Evolutionary conservation across 108 stramenopile genomes (phyloP).

Genomic region (Skeletonema potamos): DNA sequence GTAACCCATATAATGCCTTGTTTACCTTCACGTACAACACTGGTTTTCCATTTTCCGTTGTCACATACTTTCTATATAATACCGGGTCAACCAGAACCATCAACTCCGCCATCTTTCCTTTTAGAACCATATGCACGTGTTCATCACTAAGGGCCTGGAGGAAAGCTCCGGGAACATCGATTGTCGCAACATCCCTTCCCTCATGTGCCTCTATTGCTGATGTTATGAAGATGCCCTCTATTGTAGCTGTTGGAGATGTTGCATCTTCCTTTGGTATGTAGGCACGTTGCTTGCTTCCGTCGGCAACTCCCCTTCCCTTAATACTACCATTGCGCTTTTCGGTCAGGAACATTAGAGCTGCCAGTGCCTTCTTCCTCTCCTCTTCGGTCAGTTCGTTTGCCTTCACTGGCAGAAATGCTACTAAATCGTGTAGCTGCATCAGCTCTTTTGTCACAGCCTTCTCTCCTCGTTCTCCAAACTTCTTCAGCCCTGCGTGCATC

Average conservation of each 20-base stretch:
- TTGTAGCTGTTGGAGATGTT: slow-evolving; percentile 25
- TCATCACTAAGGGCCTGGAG: slow-evolving; percentile 12
- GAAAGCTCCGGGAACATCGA: slow-evolving; percentile 34
- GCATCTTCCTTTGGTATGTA: slow-evolving; percentile 23
- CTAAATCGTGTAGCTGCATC: slow-evolving; percentile 38
- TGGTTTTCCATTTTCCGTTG: slow-evolving; percentile 1
- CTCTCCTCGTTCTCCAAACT: background rate
- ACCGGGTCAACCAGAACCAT: slow-evolving; percentile 6
- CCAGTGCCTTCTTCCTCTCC: slow-evolving; percentile 12
- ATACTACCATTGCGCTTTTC: slow-evolving; percentile 17
- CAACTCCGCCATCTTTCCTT: slow-evolving; percentile 4
- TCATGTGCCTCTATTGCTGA: slow-evolving; percentile 35
- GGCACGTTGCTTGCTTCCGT: slow-evolving; percentile 34
- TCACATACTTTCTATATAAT: slow-evolving; percentile 9
- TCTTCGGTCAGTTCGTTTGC: slow-evolving; percentile 4
- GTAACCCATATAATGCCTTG: background rate
- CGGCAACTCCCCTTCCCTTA: slow-evolving; percentile 18
- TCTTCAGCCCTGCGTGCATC: background rate
- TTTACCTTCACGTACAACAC: slow-evolving; percentile 10
- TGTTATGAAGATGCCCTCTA: slow-evolving; percentile 32
- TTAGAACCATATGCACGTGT: background rate
- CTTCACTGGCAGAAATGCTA: slow-evolving; percentile 26
- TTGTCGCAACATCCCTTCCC: slow-evolving; percentile 22
- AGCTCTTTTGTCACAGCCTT: slow-evolving; percentile 34
- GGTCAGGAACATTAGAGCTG: slow-evolving; percentile 35